Percentiles rank a stretch among this genome's conserved stretches.
phyloP scores from a whole-genome alignment of 768 basidiomycete species.

The Pleurotus djamor region DNA sequence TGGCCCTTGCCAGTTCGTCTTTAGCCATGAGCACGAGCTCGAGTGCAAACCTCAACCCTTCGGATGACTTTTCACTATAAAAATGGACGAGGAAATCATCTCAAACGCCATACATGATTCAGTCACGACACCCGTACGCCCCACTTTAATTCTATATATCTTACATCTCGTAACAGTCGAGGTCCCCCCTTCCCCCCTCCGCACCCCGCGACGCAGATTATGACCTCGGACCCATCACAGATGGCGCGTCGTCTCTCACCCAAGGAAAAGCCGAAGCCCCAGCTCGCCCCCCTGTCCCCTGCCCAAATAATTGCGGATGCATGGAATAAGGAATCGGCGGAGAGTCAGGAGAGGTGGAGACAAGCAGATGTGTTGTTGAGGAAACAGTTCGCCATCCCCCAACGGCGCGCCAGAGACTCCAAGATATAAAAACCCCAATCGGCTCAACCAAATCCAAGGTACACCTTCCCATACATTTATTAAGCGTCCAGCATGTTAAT shows the following conservation, averaged over 20 bases:
- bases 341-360: conserved; percentile 61
- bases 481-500: neutral
- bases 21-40: conserved; percentile 33
- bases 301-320: conserved; percentile 67
- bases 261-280: conserved; percentile 26
- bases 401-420: conserved; percentile 1
- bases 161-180: conserved; percentile 22
- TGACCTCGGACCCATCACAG: conserved; percentile 28
- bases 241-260: conserved; percentile 8
- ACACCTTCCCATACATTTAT: neutral
- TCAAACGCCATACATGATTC: conserved; percentile 5
- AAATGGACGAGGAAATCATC: conserved; percentile 26
- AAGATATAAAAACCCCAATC: neutral
- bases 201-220: conserved; percentile 33
- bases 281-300: conserved; percentile 38
- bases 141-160: conserved; percentile 14
- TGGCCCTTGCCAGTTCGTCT: conserved; percentile 28
- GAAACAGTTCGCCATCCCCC: conserved; percentile 4
- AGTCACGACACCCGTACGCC: conserved; percentile 8
- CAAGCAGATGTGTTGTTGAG: conserved; percentile 23
- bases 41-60: conserved; percentile 36
- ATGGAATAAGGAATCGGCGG: conserved; percentile 61
- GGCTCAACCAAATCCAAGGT: neutral
- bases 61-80: conserved; percentile 41
- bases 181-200: conserved; percentile 23